Percentiles rank a stretch among this genome's conserved stretches.
These are phyloP conservation scores for Exobasidium rhododendri DNA, from an alignment of 1,284 basidiomycete genomes.

Conservation along the genomic window DNA sequence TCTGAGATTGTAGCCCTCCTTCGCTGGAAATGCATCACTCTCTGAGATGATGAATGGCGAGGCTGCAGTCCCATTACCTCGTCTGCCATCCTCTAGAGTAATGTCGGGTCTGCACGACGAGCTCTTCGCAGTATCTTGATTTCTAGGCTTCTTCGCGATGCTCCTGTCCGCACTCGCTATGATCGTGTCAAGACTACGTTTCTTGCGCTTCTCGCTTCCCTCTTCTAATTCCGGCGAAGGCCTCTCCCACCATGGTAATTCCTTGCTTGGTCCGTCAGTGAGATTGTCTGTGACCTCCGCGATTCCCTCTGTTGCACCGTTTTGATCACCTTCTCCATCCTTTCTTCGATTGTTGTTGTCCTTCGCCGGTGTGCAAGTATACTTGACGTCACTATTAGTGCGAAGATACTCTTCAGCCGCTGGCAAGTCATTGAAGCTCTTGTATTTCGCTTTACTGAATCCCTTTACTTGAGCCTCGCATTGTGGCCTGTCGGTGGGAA, in stretches of 20 bases:
- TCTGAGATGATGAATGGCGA: too few relatives aligned
- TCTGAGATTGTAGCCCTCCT: too few relatives aligned
- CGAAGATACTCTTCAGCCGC: not conserved
- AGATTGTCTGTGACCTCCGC: too few relatives aligned
- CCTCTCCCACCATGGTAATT: not conserved
- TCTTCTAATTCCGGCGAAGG: not conserved
- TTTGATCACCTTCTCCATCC: not conserved
- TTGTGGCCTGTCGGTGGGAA: not conserved
- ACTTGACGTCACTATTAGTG: not conserved
- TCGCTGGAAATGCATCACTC: too few relatives aligned
- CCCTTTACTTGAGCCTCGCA: conserved; percentile 8
- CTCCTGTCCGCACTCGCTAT: too few relatives aligned
- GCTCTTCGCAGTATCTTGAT: too few relatives aligned
- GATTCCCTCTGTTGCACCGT: not conserved
- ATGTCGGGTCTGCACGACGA: too few relatives aligned
- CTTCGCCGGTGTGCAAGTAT: not conserved
- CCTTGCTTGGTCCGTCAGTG: not conserved
- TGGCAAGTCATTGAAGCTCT: not conserved
- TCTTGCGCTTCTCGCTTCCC: too few relatives aligned
- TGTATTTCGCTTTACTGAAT: not conserved
- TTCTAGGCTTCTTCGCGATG: too few relatives aligned
- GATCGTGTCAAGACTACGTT: too few relatives aligned
- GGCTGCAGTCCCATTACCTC: too few relatives aligned
- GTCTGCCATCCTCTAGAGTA: too few relatives aligned
- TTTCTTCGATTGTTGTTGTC: not conserved